Evolutionary conservation across 1,284 basidiomycete genomes (phyloP), one percentile per base, ranked within the genome.

Genomic region (Veloporphyrellus conicus): DNA sequence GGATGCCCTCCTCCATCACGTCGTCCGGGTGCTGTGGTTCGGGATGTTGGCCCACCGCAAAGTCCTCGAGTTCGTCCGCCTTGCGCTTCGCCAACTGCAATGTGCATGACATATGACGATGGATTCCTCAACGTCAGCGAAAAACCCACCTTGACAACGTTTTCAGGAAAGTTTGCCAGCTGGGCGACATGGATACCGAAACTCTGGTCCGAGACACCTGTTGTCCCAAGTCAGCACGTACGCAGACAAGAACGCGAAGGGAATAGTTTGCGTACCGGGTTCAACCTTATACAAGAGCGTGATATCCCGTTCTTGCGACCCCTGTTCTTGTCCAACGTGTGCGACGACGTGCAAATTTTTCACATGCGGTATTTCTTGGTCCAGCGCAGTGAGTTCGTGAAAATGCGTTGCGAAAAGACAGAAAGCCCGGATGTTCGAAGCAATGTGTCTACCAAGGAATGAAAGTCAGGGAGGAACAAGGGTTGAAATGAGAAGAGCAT

Each of bases 141-240:
- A 11, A 7, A 27, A 58, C 71, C 55, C 41, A 93, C 90, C 74
- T 87, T 90, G 52, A 98, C 83, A 5, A 99, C 94, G 53, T 83
- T 86, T 47, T 94, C 89, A 0, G 95, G 96, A 70, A 99, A 99
- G 63, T 95, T 92, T 11, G 96, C 95, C 31, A 99, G 74, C 64
- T 95, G 82, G 0, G 96, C 96, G 18, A 99, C 96, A 58, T 99
- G 94, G 38, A 99, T 99, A 69, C 96, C 96, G 61, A 98, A 97
- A 63, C 91, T 94, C 68, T 98, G 95, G 63, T 99, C 95, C 52
- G 90, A 91, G 33, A 93, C 78, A 12, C 90, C 88, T 80, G 42
- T 16, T 12, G 7, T 33, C 16, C 23, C 42, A 44, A 7, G 35
- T 51, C 25, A 49, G 42, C 11, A 27, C 22, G 9, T 14, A 25